Evolutionary conservation across 2,329 filamentous ascomycete genomes (phyloP), one percentile per base, ranked within the genome.

Genomic region (Sporothrix pseudoabietina): DNA sequence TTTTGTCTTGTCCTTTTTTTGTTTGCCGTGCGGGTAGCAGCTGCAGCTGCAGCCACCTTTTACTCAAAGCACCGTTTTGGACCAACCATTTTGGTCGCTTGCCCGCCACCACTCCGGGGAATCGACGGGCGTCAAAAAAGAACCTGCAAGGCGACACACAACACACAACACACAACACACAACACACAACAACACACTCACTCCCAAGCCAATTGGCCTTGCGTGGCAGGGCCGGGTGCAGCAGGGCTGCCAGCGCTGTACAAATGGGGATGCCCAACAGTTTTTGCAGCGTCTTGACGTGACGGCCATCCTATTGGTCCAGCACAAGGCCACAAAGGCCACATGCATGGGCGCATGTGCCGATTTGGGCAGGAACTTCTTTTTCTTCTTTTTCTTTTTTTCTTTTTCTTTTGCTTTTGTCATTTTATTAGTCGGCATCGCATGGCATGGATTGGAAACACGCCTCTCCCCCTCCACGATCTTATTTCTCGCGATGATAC

Each of bases 401-500:
- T 35, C 12, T 4, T 35, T 52, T 52, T 35, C 26, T 26, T 26
- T 26, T 26, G 26, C 26, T 26, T 1, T 26, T 22, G 19, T 22
- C 5, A 9, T 55, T 39, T 35, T 69, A 4, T 41, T 55, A 10
- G 14, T n/a, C 47, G 32, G 65, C 47, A 39, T 69, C 47, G 47
- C 66, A 69, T 69, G 30, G 66, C 47, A 55, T 69, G 47, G 26
- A 41, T 22, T 14, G n/a, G 12, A 44, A 44, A 44, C 4, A 44
- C 39, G 32, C 68, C 2, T 26, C 22, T 3, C 8, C 35, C 22
- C 22, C 39, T 4, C 16, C 52, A 44, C 41, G 6, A n/a, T 30
- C n/a, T 71, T 39, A 16, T 32, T 71, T 59, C 14, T 52, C 54
- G 39, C 69, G 69, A 71, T 49, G 69, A 71, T 71, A 71, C 69